Evolutionary conservation across 1,139 yeast genomes (phyloP), one percentile per base, ranked within the genome.

Genomic region (Candida dubliniensis): DNA sequence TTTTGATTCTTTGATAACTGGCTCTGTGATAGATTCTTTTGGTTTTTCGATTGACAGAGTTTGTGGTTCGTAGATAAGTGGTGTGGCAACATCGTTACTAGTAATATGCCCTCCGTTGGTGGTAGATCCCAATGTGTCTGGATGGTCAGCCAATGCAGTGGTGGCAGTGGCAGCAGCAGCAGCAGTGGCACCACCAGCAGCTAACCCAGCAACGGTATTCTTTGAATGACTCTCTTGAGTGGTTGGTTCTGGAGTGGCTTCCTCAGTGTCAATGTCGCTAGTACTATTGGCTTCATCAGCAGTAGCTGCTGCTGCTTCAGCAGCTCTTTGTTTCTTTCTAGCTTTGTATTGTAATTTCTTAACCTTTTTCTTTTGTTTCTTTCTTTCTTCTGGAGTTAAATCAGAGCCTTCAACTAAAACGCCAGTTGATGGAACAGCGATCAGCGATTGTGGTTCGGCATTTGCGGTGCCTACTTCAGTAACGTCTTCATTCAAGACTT

Each of bases 331-430:
- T 67, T 72, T 72, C 67, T 70, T 71, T 58, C 69, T 72, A 43
- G 71, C 71, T 63, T 69, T 74, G 61, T 72, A 69, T 56, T 71
- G 71, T 40, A 66, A 62, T 64, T 74, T 70, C 67, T 74, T 74
- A 46, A 73, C 74, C 61, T 74, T 74, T 60, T 71, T 73, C 68
- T 71, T 72, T 46, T 68, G 74, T 55, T 71, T 70, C 61, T 71
- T 69, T 60, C 60, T 71, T 52, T 71, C 76, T 52, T 67, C 76
- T 27, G 76, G 60, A 29, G 64, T 47, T 46, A 69, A 61, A 40
- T 57, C 67, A 10, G 50, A 41, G 18, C 42, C 47, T 29, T 40
- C 48, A 26, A 40, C 38, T 10, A 36, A 30, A 11, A 35, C 38
- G 12, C 41, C 46, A 5, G 47, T 27, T 14, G 41, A 10, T 30